Conservation (phyloP, 1,139 yeast genomes). For the Lodderomyces orthopsilosis region DNA sequence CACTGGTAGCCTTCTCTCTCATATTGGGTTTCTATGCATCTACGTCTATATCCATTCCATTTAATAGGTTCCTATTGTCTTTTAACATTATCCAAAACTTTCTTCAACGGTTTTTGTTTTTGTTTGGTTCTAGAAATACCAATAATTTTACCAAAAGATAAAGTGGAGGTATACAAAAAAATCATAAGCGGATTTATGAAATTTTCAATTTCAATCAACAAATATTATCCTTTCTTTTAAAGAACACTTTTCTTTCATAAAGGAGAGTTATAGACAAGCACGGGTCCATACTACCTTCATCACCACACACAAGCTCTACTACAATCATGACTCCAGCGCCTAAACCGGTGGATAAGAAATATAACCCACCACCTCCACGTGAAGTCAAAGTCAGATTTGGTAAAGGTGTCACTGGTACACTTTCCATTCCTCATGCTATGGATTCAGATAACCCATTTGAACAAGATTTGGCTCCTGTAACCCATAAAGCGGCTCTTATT, state of each 20-base stretch:
- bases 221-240: no score
- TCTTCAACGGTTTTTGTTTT: no score
- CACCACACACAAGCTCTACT: no score
- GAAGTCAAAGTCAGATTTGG: slow-evolving; percentile 39
- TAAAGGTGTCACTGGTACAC: slow-evolving; percentile 37
- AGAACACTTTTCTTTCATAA: neutral
- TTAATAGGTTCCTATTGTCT: no score
- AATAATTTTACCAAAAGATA: neutral
- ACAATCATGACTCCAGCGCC: slow-evolving; percentile 3
- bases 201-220: neutral
- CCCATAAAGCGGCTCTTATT: slow-evolving; percentile 39
- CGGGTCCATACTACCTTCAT: no score
- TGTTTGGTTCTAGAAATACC: no score
- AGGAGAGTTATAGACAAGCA: no score
- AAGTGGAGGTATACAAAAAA: neutral
- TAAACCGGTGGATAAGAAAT: slow-evolving; percentile 6
- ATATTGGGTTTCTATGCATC: no score
- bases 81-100: no score
- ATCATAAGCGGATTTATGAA: neutral
- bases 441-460: slow-evolving; percentile 23
- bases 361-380: slow-evolving; percentile 20
- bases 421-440: slow-evolving; percentile 38
- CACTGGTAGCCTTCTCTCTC: no score
- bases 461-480: slow-evolving; percentile 34
- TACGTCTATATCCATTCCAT: no score